Evolutionary conservation across 768 basidiomycete genomes (phyloP).

Genomic region (Lactifluus echinatus): DNA sequence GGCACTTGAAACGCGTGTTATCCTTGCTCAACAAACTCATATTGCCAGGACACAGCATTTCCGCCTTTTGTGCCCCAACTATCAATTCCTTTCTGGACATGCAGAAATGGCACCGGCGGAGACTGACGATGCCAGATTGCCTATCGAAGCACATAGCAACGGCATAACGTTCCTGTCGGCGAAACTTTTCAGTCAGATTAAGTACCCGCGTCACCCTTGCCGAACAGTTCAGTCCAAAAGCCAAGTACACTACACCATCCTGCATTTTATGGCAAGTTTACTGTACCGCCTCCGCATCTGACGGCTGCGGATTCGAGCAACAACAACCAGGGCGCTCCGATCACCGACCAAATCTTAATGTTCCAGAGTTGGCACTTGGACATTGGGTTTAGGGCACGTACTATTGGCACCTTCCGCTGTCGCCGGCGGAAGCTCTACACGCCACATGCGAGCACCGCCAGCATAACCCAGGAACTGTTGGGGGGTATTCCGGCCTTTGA

Average conservation of each 20-base stretch:
- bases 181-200: slow-evolving; percentile 6
- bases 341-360: neutral
- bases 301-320: neutral
- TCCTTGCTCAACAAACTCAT: neutral
- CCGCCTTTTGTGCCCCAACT: neutral
- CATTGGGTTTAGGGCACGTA: neutral
- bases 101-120: neutral
- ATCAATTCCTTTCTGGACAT: neutral
- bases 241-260: neutral
- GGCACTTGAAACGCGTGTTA: neutral
- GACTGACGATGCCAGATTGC: neutral
- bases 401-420: neutral
- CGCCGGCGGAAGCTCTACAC: neutral
- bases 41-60: neutral
- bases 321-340: slow-evolving; percentile 3
- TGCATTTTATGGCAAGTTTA: neutral
- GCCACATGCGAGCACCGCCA: neutral
- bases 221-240: neutral
- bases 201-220: neutral
- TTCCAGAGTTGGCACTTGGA: neutral
- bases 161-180: slow-evolving; percentile 7
- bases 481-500: neutral
- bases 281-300: neutral
- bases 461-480: neutral
- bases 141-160: neutral